Evolutionary conservation across 2,329 filamentous ascomycete genomes (phyloP), one percentile per base, ranked within the genome.

Genomic region (Xylariaceae sp.): DNA sequence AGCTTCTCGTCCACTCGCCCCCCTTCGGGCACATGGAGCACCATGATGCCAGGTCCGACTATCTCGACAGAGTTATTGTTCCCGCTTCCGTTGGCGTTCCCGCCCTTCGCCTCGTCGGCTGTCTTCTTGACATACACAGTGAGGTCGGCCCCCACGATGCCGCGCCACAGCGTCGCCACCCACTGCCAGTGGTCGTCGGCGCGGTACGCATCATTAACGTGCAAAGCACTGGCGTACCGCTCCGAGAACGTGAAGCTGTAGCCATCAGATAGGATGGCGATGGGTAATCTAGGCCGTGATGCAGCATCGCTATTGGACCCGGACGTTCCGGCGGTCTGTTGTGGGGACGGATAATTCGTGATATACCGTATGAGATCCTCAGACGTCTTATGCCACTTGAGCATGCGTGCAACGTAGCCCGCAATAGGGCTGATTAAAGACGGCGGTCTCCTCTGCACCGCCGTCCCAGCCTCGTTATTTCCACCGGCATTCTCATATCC

Each of bases 101-200:
- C 36, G 16, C 53, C 61, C 21, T 57, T 58, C 5, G 57, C 53
- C 2, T 43, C 46, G 16, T 57, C 36, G 26, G 53, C 19, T 62
- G 67, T 34, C 36, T 68, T 62, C 63, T 76, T 78, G 16, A 88
- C 79, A 65, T 87, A 89, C 26, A 94, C 76, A 1, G 87, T 87
- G 43, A 92, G 73, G 69, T 97, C 92, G 0, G 92, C 84, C 0
- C 88, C 89, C 1, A 92, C 79, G 50, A 89, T 87, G 9, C 90
- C 89, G 9, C 92, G 85, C 92, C 92, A 97, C 19, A 96, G 80
- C 41, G 88, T 92, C 34, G 92, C 92, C 77, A 94, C 90, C 92
- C 92, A 97, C 70, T 95, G 88, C 91, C 92, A 97, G 72, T 97
- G 92, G 64, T 95, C 91, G n/a, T 88, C 80, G 0, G 88, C 85